phyloP scores from a whole-genome alignment of 2,329 filamentous ascomycete genomes.

The Diaporthe citri region DNA sequence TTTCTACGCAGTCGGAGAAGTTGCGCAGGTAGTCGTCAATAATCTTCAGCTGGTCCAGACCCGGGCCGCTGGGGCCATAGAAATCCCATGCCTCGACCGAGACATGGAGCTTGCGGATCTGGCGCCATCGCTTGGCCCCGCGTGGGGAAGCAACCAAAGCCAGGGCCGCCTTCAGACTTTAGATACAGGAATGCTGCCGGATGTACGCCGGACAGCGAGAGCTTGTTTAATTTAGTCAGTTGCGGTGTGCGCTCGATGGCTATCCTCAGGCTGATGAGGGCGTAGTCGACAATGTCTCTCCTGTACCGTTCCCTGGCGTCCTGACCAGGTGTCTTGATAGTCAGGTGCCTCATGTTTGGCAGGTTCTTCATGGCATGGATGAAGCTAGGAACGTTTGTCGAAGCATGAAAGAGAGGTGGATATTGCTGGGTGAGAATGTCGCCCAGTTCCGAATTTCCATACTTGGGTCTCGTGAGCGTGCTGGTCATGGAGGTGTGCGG shows the following conservation, averaged over 20 bases:
- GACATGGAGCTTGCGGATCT: conserved; percentile 81
- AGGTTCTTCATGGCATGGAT: conserved; percentile 79
- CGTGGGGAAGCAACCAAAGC: conserved; percentile 81
- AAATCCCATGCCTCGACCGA: conserved; percentile 80
- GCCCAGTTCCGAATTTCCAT: conserved; percentile 82
- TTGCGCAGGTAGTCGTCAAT: conserved; percentile 83
- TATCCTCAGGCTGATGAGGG: conserved; percentile 87
- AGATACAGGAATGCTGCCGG: conserved; percentile 83
- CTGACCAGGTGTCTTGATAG: conserved; percentile 81
- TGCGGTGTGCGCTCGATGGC: conserved; percentile 78
- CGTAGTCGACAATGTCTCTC: conserved; percentile 86
- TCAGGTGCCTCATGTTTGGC: conserved; percentile 79
- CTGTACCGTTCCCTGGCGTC: conserved; percentile 77
- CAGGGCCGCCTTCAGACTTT: conserved; percentile 71
- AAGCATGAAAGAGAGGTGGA: conserved; percentile 88
- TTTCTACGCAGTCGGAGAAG: conserved; percentile 75
- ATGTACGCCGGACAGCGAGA: conserved; percentile 81
- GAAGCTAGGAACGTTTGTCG: conserved; percentile 88
- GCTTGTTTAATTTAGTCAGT: conserved; percentile 73
- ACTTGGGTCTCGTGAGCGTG: conserved; percentile 77
- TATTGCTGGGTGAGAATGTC: conserved; percentile 89
- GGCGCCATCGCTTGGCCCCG: conserved; percentile 79
- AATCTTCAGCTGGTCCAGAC: conserved; percentile 80
- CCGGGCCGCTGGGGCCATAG: conserved; percentile 64
- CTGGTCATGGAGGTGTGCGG: conserved; percentile 77